Base-by-base conservation (phyloP, 495 filamentous ascomycete genomes). In the Xylaria longipes region DNA sequence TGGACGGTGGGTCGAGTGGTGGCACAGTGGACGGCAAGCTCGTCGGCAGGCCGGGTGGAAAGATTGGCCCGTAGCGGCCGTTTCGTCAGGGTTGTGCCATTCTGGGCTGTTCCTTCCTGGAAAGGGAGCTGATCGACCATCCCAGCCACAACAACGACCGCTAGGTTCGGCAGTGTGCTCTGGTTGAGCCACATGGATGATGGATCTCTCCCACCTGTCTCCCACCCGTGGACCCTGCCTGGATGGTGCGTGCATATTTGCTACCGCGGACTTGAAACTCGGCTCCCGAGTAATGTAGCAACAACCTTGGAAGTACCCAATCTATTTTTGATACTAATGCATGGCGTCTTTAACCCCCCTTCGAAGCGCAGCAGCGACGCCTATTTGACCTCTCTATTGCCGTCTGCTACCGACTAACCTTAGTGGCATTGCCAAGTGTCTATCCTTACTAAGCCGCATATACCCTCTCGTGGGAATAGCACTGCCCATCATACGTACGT, bases 1-100 rank as follows among this genome's bases (percentile, higher is more conserved):
- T 15, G 15, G 39, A 29, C 14, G 62, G 64, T 65, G 46, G 65
- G 52, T 64, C 63, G 52, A 61, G 46, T 27, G 71, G 15, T n/a
- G 68, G 17, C 65, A 73, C 25, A 17, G 27, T 56, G 54, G 8
- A 58, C 76, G 76, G 76, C 76, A 78, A 78, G 66, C 33, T 37
- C 25, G 68, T 78, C 76, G 76, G 76, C 74, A 76, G 67, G 71
- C 71, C n/a, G 65, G 41, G 31, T 45, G 65, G 54, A 48, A 77
- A 76, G 74, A 71, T 74, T 77, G 69, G 68, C 72, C 76, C 76
- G 22, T 33, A 17, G 20, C 37, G 58, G 35, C 37, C 52, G 52
- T 17, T 5, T 54, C 22, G 50, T 5, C 3, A 54, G 50, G 50
- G 1, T 54, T 50, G 48, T n/a, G 20, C 14, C 7, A 27, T 27